Conservation (phyloP, 352 stramenopile genomes). For the Phytophthora colocasiae region DNA sequence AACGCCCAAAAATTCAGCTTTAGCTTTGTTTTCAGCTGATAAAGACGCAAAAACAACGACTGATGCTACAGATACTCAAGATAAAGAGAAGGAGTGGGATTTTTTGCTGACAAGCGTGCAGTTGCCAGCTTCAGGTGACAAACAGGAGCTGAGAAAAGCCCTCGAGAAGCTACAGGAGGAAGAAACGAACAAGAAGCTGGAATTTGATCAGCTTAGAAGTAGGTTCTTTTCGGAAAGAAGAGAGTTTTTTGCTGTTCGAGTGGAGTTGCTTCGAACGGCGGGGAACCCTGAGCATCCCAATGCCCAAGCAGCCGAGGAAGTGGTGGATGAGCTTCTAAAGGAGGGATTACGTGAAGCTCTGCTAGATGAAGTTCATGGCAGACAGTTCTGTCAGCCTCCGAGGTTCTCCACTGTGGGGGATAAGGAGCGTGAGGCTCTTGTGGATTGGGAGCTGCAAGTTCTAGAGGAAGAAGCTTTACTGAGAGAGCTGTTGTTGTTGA, state of each 20-base stretch:
- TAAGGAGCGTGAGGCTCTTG: constrained; percentile 40
- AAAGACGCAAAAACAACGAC: background rate
- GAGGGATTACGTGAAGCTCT: constrained; percentile 67
- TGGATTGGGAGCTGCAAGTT: constrained; percentile 64
- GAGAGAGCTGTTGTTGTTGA: constrained; percentile 63
- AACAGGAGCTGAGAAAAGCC: constrained; percentile 34
- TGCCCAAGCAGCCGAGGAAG: constrained; percentile 42
- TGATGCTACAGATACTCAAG: background rate
- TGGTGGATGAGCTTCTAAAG: constrained; percentile 53
- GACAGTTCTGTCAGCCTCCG: constrained; percentile 44
- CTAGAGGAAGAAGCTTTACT: constrained; percentile 66
- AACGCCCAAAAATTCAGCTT: constrained; percentile 21
- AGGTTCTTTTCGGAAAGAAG: constrained; percentile 52
- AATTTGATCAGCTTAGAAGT: constrained; percentile 33
- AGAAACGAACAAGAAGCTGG: constrained; percentile 23
- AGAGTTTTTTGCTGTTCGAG: constrained; percentile 60
- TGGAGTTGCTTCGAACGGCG: constrained; percentile 59
- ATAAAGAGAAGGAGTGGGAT: constrained; percentile 32
- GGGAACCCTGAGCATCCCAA: constrained; percentile 45
- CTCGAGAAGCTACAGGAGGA: constrained; percentile 28
- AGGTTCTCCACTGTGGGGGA: constrained; percentile 43
- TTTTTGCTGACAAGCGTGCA: constrained; percentile 40
- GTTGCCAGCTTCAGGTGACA: constrained; percentile 37
- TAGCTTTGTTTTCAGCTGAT: constrained; percentile 12
- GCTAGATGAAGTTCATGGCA: constrained; percentile 60